Conservation (phyloP, 495 filamentous ascomycete species). For the Hypoxylon crocopeplum region DNA sequence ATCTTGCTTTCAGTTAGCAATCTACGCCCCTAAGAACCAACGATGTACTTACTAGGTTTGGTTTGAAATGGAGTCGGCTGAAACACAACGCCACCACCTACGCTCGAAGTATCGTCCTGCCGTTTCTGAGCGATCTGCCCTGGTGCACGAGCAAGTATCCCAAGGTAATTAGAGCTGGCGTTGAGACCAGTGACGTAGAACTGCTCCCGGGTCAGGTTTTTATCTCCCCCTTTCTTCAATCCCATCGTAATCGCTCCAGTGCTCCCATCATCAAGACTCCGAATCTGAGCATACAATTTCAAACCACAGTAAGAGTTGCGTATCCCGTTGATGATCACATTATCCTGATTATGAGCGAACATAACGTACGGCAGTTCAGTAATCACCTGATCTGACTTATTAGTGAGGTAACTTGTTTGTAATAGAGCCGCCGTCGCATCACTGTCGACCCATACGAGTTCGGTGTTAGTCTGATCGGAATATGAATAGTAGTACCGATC, state of each 20-base stretch:
- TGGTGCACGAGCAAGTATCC: conserved; percentile 69
- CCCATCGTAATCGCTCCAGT: conserved; percentile 55
- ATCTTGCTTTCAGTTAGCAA: conserved; percentile 30
- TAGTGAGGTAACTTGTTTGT: conserved; percentile 71
- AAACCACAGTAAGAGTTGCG: conserved; percentile 78
- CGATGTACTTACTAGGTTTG: conserved; percentile 68
- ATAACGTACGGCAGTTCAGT: conserved; percentile 70
- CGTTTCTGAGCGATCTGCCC: conserved; percentile 57
- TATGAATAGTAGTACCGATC: conserved; percentile 74
- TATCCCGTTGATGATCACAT: conserved; percentile 68
- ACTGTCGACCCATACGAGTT: conserved; percentile 78
- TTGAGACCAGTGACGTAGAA: conserved; percentile 83
- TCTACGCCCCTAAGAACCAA: not conserved
- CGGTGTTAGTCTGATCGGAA: conserved; percentile 47
- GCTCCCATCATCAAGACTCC: conserved; percentile 54
- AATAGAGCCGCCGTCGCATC: conserved; percentile 79
- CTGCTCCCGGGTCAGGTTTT: conserved; percentile 76
- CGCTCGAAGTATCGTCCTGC: conserved; percentile 51
- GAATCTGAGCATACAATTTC: conserved; percentile 65
- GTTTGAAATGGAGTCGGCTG: conserved; percentile 71
- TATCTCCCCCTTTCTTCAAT: conserved; percentile 70
- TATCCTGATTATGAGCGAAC: conserved; percentile 74
- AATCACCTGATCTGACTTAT: conserved; percentile 46
- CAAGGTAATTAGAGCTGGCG: conserved; percentile 69
- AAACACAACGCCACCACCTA: conserved; percentile 77